Evolutionary conservation across 2,329 filamentous ascomycete species (phyloP), one percentile per base, ranked within the genome.

Genomic region (Paracoccidioides lutzii): DNA sequence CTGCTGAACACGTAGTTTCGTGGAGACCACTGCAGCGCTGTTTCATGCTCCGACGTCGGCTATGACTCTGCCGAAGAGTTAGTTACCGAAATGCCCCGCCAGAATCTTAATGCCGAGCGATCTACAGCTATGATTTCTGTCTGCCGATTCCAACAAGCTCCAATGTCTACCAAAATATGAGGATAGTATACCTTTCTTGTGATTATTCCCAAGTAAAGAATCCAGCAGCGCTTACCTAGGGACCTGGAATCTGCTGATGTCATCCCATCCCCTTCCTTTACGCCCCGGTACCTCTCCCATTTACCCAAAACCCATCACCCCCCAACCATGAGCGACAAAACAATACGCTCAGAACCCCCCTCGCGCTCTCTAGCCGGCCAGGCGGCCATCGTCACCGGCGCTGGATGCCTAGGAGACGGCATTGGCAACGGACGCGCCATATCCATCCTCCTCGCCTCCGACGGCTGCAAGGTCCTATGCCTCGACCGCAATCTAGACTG

Each of bases 391-490:
- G 75, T 83, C 33, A 81, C 80, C 0, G 80, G 80, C n/a, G 80
- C 81, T 12, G 80, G 81, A 14, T 77, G 76, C 54, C 67, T 71
- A 30, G 78, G 75, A 35, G 75, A 80, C 43, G 81, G 79, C 0
- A 79, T 84, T 46, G 81, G 81, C 4, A 84, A 84, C 59, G 81
- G 80, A 0, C 75, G 76, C 40, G 81, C 76, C 0, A 76, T 77
- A 55, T 76, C 81, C 2, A 77, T 84, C 46, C 72, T 84, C 35
- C 71, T 85, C 1, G 80, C 81, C 3, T 74, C 78, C 52, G 80
- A 82, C 32, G 80, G 81, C 7, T 79, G 76, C 61, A 67, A 73
- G 4, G 79, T 85, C 2, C 65, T 83, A n/a, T 83, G 81, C 60
- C 69, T 82, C 0, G 81, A 85, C 61, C 62, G 75, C 42, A 74